A percentile compares a stretch with the other conserved stretches of the same genome.
These are phyloP conservation scores for Psilocybe cyanescens DNA, from an alignment of 768 basidiomycete genomes.

Conservation along the genomic window DNA sequence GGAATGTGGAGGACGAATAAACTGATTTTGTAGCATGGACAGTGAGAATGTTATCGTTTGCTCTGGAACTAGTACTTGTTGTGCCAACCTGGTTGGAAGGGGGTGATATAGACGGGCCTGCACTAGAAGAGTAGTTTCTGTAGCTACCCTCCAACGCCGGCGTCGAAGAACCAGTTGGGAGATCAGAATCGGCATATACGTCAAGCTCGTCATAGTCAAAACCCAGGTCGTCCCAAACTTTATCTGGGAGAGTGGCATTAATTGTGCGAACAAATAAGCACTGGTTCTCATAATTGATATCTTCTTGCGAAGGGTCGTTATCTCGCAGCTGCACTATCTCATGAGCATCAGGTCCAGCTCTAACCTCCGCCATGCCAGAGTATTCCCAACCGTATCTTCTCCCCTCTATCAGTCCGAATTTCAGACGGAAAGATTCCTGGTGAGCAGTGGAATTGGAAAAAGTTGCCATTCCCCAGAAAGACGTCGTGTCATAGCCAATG, in stretches of 20 bases:
- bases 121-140: background rate
- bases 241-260: conserved; percentile 4
- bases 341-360: conserved; percentile 4
- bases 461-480: conserved; percentile 25
- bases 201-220: background rate
- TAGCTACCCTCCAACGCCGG: background rate
- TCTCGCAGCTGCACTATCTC: background rate
- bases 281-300: conserved; percentile 5
- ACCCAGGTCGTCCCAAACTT: conserved; percentile 4
- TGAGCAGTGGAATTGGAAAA: conserved; percentile 12
- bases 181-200: background rate
- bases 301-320: conserved; percentile 3
- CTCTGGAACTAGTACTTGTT: background rate
- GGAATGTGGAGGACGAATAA: background rate
- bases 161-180: background rate
- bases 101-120: background rate
- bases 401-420: conserved; percentile 7
- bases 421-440: conserved; percentile 6
- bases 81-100: background rate
- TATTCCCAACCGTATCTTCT: conserved; percentile 12
- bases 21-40: background rate
- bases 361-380: conserved; percentile 13
- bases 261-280: conserved; percentile 11
- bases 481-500: conserved; percentile 21
- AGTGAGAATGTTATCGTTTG: background rate